Percentiles rank a stretch among this genome's conserved stretches.
phyloP scores from a whole-genome alignment of 768 basidiomycete species.

The Leucosporidium creatinivorum region DNA sequence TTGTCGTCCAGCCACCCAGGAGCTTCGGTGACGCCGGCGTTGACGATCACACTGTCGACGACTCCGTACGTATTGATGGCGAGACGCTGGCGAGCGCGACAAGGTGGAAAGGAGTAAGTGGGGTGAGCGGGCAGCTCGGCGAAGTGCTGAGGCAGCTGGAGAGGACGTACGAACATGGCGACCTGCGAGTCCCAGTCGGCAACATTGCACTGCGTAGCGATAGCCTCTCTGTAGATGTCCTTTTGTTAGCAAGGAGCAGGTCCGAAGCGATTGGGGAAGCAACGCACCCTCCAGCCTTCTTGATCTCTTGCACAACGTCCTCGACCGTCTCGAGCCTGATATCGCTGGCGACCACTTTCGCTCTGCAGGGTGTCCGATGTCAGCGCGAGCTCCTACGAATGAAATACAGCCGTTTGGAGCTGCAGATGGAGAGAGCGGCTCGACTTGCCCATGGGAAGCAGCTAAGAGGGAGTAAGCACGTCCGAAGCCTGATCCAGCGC shows the following conservation, averaged over 20 bases:
- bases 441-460: slow-evolving; percentile 1
- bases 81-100: not conserved
- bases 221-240: not conserved
- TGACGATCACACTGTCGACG: slow-evolving; percentile 37
- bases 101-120: too few species aligned
- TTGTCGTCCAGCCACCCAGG: slow-evolving; percentile 16
- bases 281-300: slow-evolving; percentile 4
- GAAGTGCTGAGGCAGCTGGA: too few species aligned
- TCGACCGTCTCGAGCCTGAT: not conserved
- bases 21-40: slow-evolving; percentile 49
- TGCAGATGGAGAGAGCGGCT: not conserved
- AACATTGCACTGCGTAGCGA: slow-evolving; percentile 8
- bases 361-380: not conserved
- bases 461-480: slow-evolving; percentile 1
- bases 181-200: slow-evolving; percentile 23
- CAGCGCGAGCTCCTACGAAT: too few species aligned
- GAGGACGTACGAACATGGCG: slow-evolving; percentile 10
- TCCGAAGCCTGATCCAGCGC: slow-evolving; percentile 16
- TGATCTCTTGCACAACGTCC: slow-evolving; percentile 13
- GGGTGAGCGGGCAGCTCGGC: too few species aligned
- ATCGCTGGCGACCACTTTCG: slow-evolving; percentile 23
- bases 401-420: not conserved
- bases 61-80: slow-evolving; percentile 15
- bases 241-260: too few species aligned
- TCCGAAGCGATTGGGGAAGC: too few species aligned